A percentile compares a stretch with the other conserved stretches of the same genome.
phyloP scores from a whole-genome alignment of 441 rosid genomes.

The Aquilaria agallochum region DNA sequence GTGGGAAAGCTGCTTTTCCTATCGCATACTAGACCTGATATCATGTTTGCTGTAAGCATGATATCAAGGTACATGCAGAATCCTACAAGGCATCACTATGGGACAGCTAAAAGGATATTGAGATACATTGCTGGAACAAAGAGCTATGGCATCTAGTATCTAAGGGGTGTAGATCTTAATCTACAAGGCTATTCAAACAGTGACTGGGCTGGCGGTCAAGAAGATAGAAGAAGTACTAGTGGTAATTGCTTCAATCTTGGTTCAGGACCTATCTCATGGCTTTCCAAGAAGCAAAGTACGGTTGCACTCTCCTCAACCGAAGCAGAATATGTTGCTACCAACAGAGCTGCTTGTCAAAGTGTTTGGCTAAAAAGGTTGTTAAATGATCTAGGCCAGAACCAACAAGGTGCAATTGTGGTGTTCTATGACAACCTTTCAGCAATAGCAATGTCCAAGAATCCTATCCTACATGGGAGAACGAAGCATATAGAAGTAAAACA shows the following conservation, averaged over 20 bases:
- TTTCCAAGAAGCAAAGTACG: background rate
- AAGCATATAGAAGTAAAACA: no score
- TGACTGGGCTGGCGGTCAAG: background rate
- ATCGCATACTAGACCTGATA: no score
- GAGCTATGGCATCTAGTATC: no score
- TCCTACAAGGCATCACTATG: no score
- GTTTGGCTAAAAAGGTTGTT: no score
- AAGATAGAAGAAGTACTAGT: background rate
- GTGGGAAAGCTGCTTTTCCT: no score
- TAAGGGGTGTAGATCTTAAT: background rate
- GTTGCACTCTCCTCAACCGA: background rate
- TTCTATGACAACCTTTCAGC: background rate
- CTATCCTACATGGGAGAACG: background rate
- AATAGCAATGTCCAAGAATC: background rate
- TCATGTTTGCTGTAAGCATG: no score
- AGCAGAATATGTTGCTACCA: background rate
- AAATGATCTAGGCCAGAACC: background rate
- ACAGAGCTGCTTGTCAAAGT: no score
- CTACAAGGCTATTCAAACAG: background rate
- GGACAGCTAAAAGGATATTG: no score
- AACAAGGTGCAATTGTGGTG: background rate
- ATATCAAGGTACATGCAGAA: no score
- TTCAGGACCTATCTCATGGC: background rate
- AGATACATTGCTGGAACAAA: background rate
- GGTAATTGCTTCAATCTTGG: background rate